A percentile compares a stretch with the other conserved stretches of the same genome.
phyloP scores from a whole-genome alignment of 345 rosid genomes.

The Euphorbia tirucalli region DNA sequence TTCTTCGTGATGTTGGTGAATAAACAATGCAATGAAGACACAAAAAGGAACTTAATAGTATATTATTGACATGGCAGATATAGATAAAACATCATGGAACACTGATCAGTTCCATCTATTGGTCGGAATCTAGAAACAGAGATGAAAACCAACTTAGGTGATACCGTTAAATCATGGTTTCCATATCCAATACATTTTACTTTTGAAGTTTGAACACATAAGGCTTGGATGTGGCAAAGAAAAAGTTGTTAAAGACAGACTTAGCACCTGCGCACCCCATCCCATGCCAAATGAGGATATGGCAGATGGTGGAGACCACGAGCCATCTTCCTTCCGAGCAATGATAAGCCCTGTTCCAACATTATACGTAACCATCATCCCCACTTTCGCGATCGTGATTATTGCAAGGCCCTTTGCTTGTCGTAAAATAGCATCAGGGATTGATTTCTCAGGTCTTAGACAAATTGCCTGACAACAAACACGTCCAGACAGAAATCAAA shows the following conservation, averaged over 20 bases:
- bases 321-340: conserved; percentile 86
- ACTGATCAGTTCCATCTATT: background rate
- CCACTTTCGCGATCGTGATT: conserved; percentile 75
- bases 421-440: conserved; percentile 74
- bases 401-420: conserved; percentile 95
- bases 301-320: conserved; percentile 98
- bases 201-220: background rate
- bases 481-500: conserved; percentile 18
- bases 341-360: conserved; percentile 89
- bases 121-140: background rate
- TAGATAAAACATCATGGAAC: background rate
- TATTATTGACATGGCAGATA: background rate
- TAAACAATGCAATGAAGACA: background rate
- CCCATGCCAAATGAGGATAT: conserved; percentile 89
- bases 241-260: background rate
- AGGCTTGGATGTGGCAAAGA: background rate
- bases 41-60: background rate
- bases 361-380: conserved; percentile 83
- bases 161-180: background rate
- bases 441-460: conserved; percentile 73
- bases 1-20: background rate
- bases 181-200: background rate
- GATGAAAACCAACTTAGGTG: background rate
- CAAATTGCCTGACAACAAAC: conserved; percentile 58
- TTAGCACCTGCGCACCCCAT: conserved; percentile 96